Conservation (phyloP, 2,329 filamentous ascomycete species). For the Orbilia blumenaviensis region DNA sequence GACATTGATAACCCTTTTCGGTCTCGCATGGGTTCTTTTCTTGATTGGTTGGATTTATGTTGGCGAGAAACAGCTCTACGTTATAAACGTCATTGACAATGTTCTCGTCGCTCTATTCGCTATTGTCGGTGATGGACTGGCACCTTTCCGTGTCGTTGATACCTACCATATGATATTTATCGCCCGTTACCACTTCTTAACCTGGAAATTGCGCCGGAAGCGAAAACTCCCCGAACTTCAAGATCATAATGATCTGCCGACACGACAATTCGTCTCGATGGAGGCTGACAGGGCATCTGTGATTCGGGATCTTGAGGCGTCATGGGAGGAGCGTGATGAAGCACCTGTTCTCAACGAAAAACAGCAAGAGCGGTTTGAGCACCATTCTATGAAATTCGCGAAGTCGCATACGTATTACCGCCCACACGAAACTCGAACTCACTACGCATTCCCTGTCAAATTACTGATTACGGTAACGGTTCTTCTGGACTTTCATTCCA, state of each 20-base stretch:
- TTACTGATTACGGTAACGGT: slow-evolving; percentile 80
- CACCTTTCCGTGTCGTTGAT: slow-evolving; percentile 79
- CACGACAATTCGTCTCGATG: slow-evolving; percentile 61
- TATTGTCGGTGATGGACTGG: slow-evolving; percentile 75
- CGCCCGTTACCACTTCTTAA: slow-evolving; percentile 74
- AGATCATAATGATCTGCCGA: slow-evolving; percentile 75
- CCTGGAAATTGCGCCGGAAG: slow-evolving; percentile 73
- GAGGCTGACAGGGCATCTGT: slow-evolving; percentile 63
- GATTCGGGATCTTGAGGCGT: slow-evolving; percentile 25
- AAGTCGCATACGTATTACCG: slow-evolving; percentile 90
- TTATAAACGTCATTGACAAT: slow-evolving; percentile 76
- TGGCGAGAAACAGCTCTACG: slow-evolving; percentile 74
- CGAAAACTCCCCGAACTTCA: slow-evolving; percentile 70
- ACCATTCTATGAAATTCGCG: slow-evolving; percentile 81
- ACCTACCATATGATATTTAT: slow-evolving; percentile 90
- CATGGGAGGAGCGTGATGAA: slow-evolving; percentile 60
- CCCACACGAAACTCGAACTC: slow-evolving; percentile 83
- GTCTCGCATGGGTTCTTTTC: slow-evolving; percentile 88
- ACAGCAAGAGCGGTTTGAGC: slow-evolving; percentile 75
- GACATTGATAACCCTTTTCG: slow-evolving; percentile 82
- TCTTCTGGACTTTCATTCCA: slow-evolving; percentile 79
- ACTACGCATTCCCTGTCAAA: slow-evolving; percentile 78
- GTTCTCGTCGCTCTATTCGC: slow-evolving; percentile 76
- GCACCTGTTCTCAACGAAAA: slow-evolving; percentile 71
- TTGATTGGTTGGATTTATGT: slow-evolving; percentile 90